Conservation (phyloP, 1,139 yeast genomes). For the Petasospora rhodanensis region DNA sequence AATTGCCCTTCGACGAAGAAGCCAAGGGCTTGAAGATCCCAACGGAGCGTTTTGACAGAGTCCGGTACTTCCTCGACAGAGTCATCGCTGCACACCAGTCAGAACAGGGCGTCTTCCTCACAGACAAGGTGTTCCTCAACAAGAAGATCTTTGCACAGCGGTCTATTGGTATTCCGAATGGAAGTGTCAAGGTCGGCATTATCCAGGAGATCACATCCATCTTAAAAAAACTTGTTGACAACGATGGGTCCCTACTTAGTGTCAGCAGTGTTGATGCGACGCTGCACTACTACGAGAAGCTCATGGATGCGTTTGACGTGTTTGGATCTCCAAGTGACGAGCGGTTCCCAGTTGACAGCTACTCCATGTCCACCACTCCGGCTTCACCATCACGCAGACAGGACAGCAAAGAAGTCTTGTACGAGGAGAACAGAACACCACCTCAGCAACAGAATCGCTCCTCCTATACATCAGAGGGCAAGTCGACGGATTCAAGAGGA, state of each 20-base stretch:
- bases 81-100: constrained; percentile 9
- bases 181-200: constrained; percentile 14
- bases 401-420: too few species aligned
- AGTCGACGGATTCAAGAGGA: constrained; percentile 1
- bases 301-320: constrained; percentile 15
- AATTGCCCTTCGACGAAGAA: constrained; percentile 7
- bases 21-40: constrained; percentile 6
- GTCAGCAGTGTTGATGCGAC: constrained; percentile 6
- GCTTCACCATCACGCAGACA: too few species aligned
- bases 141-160: constrained; percentile 6
- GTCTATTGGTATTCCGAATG: constrained; percentile 9
- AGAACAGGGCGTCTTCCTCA: constrained; percentile 9
- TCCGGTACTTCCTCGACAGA: constrained; percentile 7
- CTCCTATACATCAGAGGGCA: too few species aligned
- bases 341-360: constrained; percentile 11
- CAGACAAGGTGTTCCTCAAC: constrained; percentile 9
- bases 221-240: constrained; percentile 3
- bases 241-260: constrained; percentile 3
- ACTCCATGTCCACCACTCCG: constrained; percentile 1
- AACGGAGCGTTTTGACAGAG: constrained; percentile 6
- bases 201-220: constrained; percentile 11
- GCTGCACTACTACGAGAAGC: constrained; percentile 13
- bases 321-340: constrained; percentile 4
- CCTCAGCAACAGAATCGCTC: too few species aligned
- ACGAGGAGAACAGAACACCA: too few species aligned